phyloP scores from a whole-genome alignment of 805 yeast genomes.

The Spathaspora sp. region DNA sequence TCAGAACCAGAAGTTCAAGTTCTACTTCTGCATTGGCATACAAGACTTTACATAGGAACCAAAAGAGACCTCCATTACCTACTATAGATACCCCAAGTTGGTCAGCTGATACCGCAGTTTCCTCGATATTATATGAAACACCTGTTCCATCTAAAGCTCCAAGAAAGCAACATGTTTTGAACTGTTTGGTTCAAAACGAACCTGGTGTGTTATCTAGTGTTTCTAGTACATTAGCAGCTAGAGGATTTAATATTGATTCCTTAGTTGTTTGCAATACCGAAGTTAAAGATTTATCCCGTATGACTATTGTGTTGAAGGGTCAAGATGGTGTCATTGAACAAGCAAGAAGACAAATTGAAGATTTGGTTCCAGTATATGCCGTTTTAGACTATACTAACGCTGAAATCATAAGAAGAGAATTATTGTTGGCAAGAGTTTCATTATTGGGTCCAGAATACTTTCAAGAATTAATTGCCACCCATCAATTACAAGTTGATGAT shows the following conservation, averaged over 20 bases:
- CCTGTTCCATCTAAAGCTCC: constrained; percentile 63
- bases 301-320: constrained; percentile 94
- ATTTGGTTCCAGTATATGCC: constrained; percentile 96
- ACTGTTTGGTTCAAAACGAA: constrained; percentile 96
- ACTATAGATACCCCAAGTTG: constrained; percentile 89
- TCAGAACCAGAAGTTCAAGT: constrained; percentile 38
- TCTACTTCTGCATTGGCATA: constrained; percentile 94
- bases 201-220: constrained; percentile 95
- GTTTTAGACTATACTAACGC: constrained; percentile 91
- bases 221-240: constrained; percentile 93
- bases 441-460: constrained; percentile 97
- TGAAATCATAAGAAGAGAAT: constrained; percentile 86
- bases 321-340: constrained; percentile 96
- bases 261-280: constrained; percentile 95
- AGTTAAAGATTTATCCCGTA: constrained; percentile 89
- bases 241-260: constrained; percentile 98
- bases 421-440: constrained; percentile 87
- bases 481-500: constrained; percentile 46
- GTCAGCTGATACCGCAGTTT: constrained; percentile 96
- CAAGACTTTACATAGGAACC: constrained; percentile 84
- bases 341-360: constrained; percentile 97
- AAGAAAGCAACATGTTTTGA: constrained; percentile 81
- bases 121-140: constrained; percentile 91
- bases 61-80: constrained; percentile 85
- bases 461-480: constrained; percentile 88